phyloP scores from a whole-genome alignment of 495 filamentous ascomycete genomes.

The Cercophora newfieldiana region DNA sequence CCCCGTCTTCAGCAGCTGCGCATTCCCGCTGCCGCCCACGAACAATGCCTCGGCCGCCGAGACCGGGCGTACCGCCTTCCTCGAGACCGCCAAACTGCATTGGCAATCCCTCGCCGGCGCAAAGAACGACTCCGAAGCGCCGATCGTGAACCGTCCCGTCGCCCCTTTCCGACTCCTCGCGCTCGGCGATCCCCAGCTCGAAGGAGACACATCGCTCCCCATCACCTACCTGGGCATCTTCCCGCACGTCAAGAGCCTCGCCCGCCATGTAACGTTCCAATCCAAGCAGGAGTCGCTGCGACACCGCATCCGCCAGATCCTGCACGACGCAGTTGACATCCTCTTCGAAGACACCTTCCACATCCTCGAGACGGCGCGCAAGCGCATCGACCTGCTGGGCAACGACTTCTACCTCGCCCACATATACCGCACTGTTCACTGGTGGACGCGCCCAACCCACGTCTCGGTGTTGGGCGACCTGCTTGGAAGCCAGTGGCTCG shows the following conservation, averaged over 20 bases:
- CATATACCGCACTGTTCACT: constrained; percentile 81
- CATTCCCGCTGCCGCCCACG: constrained; percentile 66
- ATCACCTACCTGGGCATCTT: constrained; percentile 59
- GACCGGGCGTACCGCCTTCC: constrained; percentile 36
- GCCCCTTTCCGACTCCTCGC: constrained; percentile 86
- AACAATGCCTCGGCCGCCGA: constrained; percentile 25
- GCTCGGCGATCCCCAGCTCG: constrained; percentile 91
- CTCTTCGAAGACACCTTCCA: constrained; percentile 64
- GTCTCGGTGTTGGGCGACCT: constrained; percentile 87
- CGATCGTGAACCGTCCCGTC: constrained; percentile 31
- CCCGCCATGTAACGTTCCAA: constrained; percentile 49
- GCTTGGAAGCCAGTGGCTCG: constrained; percentile 95
- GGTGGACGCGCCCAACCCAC: constrained; percentile 83
- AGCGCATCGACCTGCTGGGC: constrained; percentile 82
- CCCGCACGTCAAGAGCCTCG: constrained; percentile 57
- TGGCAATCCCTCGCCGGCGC: constrained; percentile 24
- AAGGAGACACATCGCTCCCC: constrained; percentile 83
- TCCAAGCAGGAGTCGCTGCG: constrained; percentile 44
- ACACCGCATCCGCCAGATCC: constrained; percentile 46
- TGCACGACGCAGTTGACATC: constrained; percentile 56
- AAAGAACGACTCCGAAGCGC: constrained; percentile 18
- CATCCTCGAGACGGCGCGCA: constrained; percentile 62
- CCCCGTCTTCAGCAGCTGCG: constrained; percentile 77
- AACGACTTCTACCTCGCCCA: constrained; percentile 96
- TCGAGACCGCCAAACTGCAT: constrained; percentile 54